Evolutionary conservation across 495 filamentous ascomycete species (phyloP).

Genomic region (Podospora anserina): DNA sequence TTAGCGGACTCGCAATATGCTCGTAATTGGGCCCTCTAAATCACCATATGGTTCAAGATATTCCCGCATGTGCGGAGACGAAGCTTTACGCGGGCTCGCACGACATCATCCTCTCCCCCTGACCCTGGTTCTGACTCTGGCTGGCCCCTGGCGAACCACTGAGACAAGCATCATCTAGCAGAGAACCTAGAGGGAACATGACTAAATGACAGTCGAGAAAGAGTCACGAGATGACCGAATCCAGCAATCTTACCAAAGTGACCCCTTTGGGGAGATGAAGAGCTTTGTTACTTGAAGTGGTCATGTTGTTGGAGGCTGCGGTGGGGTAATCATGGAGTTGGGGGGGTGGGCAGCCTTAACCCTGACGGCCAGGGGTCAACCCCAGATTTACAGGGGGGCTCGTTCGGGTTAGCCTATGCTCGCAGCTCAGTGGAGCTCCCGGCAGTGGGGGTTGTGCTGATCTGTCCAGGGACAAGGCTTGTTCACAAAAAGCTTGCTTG

Average conservation of each 20-base stretch:
- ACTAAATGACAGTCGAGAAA: background rate
- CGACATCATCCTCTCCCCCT: background rate
- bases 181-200: background rate
- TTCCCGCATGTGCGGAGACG: slow-evolving; percentile 26
- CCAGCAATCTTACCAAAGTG: too few relatives aligned
- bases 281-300: background rate
- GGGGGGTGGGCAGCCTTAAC: background rate
- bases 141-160: too few relatives aligned
- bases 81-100: slow-evolving; percentile 10
- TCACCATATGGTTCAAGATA: slow-evolving; percentile 11
- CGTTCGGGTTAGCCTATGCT: too few relatives aligned
- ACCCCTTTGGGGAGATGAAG: too few relatives aligned
- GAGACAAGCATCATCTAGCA: background rate
- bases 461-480: background rate
- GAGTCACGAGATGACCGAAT: background rate
- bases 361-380: background rate
- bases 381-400: background rate
- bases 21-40: slow-evolving; percentile 13
- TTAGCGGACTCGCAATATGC: slow-evolving; percentile 20
- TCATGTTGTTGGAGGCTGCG: background rate
- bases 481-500: background rate
- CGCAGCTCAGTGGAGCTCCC: background rate
- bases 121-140: background rate
- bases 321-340: background rate
- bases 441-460: background rate